Base-by-base conservation (phyloP, 2,329 filamentous ascomycete species). In the Pseudogymnoascus sp. region DNA sequence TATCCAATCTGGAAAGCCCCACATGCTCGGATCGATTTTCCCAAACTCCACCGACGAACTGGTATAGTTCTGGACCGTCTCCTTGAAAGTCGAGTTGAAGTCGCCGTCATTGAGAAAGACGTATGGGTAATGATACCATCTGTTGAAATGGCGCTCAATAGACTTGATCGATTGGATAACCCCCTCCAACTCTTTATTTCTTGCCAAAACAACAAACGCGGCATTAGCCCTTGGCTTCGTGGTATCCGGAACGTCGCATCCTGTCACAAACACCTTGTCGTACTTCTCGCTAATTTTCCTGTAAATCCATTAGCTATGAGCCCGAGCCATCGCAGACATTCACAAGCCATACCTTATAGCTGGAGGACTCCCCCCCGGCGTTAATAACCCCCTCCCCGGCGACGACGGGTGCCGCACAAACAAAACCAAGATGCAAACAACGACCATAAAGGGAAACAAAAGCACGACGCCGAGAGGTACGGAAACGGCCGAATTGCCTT, bases 51-150 rank as follows among this genome's bases (percentile, higher is more conserved):
- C 90, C 0, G 83, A 77, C 36, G 83, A 84, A 62, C 90, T 96
- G n/a, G 93, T 96, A 77, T 99, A 91, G 73, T 97, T 96, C 72
- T 82, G 79, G 64, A 99, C 85, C 0, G 87, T 88, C 70, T 93
- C 89, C 75, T 91, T 96, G 83, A 99, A 99, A 11, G 88, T 90
- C 72, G 91, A 86, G 77, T 97, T 93, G 83, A 99, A 99, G 64
- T 97, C 93, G 67, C 89, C 95, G 72, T 99, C 93, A 77, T 99
- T 99, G 69, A 99, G 81, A 76, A 99, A 97, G 69, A 97, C 93
- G 74, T 97, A 99, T 25, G 95, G 95, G 75, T 99, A 99, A 77
- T 97, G 87, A 75, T 92, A 99, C 93, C 93, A 99, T 69, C 93
- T 86, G 78, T 99, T 99, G 85, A 99, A 99, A 78, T 99, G 95